Evolutionary conservation across 1,284 basidiomycete genomes (phyloP).

Genomic region (Leccinum cinnamomeum): DNA sequence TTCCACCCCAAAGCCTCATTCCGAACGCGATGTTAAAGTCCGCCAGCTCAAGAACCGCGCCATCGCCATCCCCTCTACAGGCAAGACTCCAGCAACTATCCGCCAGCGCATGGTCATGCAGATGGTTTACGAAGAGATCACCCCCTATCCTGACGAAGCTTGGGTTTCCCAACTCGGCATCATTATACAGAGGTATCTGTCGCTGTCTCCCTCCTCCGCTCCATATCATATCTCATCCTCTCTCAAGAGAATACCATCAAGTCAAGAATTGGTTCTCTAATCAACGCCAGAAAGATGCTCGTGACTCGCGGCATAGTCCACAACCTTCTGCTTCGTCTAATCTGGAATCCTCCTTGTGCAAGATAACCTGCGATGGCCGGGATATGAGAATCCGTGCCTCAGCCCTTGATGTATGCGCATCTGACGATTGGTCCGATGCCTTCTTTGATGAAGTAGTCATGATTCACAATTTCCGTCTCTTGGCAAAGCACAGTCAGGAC

Average conservation of each 20-base stretch:
- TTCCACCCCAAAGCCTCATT: conserved; percentile 20
- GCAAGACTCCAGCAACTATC: conserved; percentile 56
- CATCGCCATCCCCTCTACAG: conserved; percentile 48
- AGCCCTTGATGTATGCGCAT: conserved; percentile 40
- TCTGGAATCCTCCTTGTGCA: conserved; percentile 35
- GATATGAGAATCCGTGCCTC: conserved; percentile 48
- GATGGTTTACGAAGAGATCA: conserved; percentile 60
- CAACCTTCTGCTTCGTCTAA: conserved; percentile 31
- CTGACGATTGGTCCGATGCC: conserved; percentile 52
- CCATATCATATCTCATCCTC: conserved; percentile 17
- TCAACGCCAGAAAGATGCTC: conserved; percentile 49
- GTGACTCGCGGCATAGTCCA: conserved; percentile 39
- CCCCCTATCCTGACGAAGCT: conserved; percentile 55
- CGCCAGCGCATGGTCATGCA: conserved; percentile 53
- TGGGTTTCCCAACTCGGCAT: conserved; percentile 50
- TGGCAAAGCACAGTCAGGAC: conserved; percentile 38
- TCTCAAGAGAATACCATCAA: conserved; percentile 50
- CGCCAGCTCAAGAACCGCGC: conserved; percentile 45
- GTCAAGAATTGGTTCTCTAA: conserved; percentile 65
- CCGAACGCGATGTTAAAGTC: conserved; percentile 34
- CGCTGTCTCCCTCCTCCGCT: not conserved
- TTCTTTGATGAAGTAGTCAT: conserved; percentile 58
- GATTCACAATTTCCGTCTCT: conserved; percentile 49
- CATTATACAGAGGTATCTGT: conserved; percentile 47
- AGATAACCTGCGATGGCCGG: conserved; percentile 41